Evolutionary conservation across 2,329 filamentous ascomycete genomes (phyloP), one percentile per base, ranked within the genome.

Genomic region (Talaromyces sp.): DNA sequence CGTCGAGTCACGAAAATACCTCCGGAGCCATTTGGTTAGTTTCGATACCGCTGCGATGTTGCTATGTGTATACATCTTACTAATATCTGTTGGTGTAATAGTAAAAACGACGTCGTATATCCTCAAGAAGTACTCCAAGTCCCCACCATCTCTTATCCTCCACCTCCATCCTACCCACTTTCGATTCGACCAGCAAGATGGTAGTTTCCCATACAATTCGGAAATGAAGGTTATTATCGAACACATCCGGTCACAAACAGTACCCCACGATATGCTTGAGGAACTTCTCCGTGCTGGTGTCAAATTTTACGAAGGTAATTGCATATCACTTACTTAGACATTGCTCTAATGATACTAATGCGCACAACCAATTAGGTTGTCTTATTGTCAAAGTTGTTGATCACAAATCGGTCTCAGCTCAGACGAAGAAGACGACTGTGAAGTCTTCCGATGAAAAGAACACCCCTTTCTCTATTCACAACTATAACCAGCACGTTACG

Each of bases 371-470:
- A 39, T 37, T 63, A 84, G 82, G 85, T 35, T 96, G 93, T 72
- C 83, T 99, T 63, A 98, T 99, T 68, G 92, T 99, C 39, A 89
- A 96, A 75, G 81, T 98, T n/a, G 86, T 96, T 70, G 91, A 98
- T 73, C 91, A 96, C 79, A 91, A 90, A 70, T 86, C 88, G 0
- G 80, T 80, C 46, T 82, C 83, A 65, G 80, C 83, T 68, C 87
- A 91, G 67, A 73, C 80, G 9, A 86, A 84, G 67, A 81, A 81
- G 69, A 78, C 79, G 62, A 83, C 80, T 57, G 81, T 79, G 58
- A 80, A 80, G 28, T 81, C 85, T 1, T 80, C 83, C 21, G 84
- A 85, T 39, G 87, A 82, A 67, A 88, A 88, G 60, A 84, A 84
- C 42, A 79, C 83, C 3, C 86, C 88, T 11, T 93, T 91, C 66